Evolutionary conservation across 1,139 yeast genomes (phyloP).

Genomic region (Hyphopichia burtonii): DNA sequence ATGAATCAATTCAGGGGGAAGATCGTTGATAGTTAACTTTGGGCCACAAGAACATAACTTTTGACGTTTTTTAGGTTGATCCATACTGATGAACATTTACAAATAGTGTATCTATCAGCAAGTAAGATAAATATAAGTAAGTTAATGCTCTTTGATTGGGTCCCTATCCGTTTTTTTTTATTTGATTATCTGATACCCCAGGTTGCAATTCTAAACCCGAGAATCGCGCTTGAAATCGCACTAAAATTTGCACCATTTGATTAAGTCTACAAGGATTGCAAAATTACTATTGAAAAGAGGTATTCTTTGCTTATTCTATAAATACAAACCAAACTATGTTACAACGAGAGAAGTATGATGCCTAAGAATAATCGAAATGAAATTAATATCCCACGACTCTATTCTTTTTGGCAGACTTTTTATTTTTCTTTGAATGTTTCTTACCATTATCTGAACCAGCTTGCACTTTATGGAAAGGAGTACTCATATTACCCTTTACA

Average conservation of each 20-base stretch:
- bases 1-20: constrained; percentile 14
- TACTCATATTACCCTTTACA: constrained; percentile 60
- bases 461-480: constrained; percentile 69
- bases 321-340: neutral
- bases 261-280: too few species aligned
- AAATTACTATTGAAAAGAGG: too few species aligned
- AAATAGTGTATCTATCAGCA: neutral
- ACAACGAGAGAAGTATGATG: neutral
- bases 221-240: neutral
- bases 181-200: neutral
- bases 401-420: constrained; percentile 55
- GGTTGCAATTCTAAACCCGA: neutral
- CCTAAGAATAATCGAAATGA: neutral
- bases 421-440: constrained; percentile 79
- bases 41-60: neutral
- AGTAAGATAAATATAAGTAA: too few species aligned
- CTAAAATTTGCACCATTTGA: too few species aligned
- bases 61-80: neutral
- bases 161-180: neutral
- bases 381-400: constrained; percentile 40
- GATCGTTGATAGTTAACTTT: constrained; percentile 1
- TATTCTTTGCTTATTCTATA: neutral
- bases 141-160: too few species aligned
- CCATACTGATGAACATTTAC: neutral
- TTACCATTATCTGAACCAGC: constrained; percentile 40